Conservation (phyloP, 805 yeast species). For the Lipomyces yamanashiensis region DNA sequence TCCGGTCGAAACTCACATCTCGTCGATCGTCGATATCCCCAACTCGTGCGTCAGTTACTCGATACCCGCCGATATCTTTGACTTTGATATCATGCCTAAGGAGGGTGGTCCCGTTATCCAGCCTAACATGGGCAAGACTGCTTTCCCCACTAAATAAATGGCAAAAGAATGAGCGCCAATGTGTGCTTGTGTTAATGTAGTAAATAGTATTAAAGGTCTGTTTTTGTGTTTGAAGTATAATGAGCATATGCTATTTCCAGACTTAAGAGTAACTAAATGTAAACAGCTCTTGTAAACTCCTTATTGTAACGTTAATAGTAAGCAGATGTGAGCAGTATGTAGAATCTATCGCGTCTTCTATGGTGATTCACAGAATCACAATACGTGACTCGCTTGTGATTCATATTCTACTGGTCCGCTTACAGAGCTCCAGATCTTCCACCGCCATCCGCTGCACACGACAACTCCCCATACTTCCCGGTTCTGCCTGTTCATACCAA, state of each 20-base stretch:
- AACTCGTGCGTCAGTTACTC: conserved; percentile 58
- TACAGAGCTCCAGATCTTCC: conserved; percentile 15
- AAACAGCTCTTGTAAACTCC: background rate
- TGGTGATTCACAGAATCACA: background rate
- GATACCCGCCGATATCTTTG: conserved; percentile 58
- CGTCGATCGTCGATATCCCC: conserved; percentile 59
- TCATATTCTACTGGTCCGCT: background rate
- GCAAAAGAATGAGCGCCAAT: background rate
- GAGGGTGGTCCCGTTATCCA: conserved; percentile 35
- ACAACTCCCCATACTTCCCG: background rate
- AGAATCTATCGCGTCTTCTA: background rate
- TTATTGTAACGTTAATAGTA: background rate
- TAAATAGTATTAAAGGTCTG: background rate
- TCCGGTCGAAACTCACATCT: conserved; percentile 58
- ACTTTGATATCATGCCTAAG: conserved; percentile 48
- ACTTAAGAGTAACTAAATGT: background rate
- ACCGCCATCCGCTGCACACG: conserved; percentile 23
- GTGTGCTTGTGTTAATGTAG: background rate
- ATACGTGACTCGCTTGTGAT: background rate
- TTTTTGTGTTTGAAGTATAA: background rate
- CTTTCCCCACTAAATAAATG: conserved; percentile 20
- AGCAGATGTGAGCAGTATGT: background rate
- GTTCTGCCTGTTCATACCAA: background rate
- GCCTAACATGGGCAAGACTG: conserved; percentile 33
- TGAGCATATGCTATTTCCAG: background rate